A percentile compares a stretch with the other conserved stretches of the same genome.
Conservation (phyloP, 78 protist species). For the Planoprotostelium fungivorum region DNA sequence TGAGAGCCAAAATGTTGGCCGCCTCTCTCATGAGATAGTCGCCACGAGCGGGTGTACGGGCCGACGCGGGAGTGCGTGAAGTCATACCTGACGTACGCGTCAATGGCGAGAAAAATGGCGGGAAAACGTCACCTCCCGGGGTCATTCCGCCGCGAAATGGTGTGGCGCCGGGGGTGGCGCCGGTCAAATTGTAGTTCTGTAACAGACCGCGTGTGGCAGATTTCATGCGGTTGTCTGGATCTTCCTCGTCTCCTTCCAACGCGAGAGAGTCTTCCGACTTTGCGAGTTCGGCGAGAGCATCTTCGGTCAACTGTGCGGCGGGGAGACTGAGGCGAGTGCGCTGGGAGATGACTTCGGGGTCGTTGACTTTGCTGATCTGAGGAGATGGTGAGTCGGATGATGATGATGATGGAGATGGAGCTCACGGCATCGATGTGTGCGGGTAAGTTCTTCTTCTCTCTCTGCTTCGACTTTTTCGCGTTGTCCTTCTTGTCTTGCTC, state of each 20-base stretch:
- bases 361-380: slow-evolving; percentile 48
- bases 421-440: slow-evolving; percentile 36
- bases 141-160: neutral
- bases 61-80: neutral
- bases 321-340: slow-evolving; percentile 65
- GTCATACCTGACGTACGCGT: neutral
- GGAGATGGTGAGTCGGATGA: neutral
- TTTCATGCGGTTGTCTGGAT: neutral
- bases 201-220: slow-evolving; percentile 12
- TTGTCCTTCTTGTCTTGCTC: slow-evolving; percentile 49
- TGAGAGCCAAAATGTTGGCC: slow-evolving; percentile 21
- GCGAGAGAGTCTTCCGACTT: slow-evolving; percentile 26
- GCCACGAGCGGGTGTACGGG: slow-evolving; percentile 32
- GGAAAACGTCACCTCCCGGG: neutral
- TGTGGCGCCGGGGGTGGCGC: slow-evolving; percentile 2
- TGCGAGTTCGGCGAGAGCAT: slow-evolving; percentile 74
- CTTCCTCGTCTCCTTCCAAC: neutral
- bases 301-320: slow-evolving; percentile 80
- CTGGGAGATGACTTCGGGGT: slow-evolving; percentile 33
- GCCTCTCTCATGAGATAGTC: slow-evolving; percentile 54
- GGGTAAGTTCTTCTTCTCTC: slow-evolving; percentile 58
- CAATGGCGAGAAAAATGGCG: neutral
- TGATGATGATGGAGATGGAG: neutral
- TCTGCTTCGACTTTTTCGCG: slow-evolving; percentile 25
- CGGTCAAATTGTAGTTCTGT: neutral